Evolutionary conservation across 2,329 filamentous ascomycete genomes (phyloP).

Genomic region (Fusarium sulawesiense): DNA sequence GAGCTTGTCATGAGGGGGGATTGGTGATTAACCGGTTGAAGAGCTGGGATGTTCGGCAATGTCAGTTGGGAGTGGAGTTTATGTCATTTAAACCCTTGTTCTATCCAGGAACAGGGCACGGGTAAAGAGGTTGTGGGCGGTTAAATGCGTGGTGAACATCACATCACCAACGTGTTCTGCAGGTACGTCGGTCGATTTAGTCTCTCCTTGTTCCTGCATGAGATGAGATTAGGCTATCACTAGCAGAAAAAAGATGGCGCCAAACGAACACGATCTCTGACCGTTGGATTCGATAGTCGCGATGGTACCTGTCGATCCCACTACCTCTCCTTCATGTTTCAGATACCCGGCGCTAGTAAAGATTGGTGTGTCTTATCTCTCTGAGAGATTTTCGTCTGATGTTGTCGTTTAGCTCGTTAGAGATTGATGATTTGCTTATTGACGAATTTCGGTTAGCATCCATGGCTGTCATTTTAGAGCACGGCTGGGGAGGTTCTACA

Average conservation of each 20-base stretch:
- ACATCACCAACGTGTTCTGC: neutral
- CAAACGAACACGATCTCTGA: neutral
- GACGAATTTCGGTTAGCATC: neutral
- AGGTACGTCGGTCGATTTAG: neutral
- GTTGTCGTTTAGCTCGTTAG: neutral
- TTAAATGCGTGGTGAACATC: conserved; percentile 1
- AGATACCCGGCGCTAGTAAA: conserved; percentile 32
- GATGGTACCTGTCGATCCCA: conserved; percentile 3
- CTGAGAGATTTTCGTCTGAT: neutral
- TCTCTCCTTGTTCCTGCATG: neutral
- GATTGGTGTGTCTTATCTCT: neutral
- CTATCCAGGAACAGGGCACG: neutral
- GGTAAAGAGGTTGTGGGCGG: conserved; percentile 1
- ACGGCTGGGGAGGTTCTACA: neutral
- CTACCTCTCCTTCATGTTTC: conserved; percentile 16
- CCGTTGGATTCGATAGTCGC: neutral
- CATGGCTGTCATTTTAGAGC: neutral
- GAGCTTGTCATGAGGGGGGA: conserved; percentile 23
- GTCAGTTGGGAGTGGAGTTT: conserved; percentile 18
- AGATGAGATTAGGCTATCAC: neutral
- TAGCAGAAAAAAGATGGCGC: neutral
- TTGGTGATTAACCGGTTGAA: conserved; percentile 10
- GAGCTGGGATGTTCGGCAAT: conserved; percentile 15
- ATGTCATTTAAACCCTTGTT: conserved; percentile 3
- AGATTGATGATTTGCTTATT: neutral